Percentiles rank a stretch among this genome's conserved stretches.
phyloP scores from a whole-genome alignment of 1,284 basidiomycete genomes.

The Gymnopus androsaceus region DNA sequence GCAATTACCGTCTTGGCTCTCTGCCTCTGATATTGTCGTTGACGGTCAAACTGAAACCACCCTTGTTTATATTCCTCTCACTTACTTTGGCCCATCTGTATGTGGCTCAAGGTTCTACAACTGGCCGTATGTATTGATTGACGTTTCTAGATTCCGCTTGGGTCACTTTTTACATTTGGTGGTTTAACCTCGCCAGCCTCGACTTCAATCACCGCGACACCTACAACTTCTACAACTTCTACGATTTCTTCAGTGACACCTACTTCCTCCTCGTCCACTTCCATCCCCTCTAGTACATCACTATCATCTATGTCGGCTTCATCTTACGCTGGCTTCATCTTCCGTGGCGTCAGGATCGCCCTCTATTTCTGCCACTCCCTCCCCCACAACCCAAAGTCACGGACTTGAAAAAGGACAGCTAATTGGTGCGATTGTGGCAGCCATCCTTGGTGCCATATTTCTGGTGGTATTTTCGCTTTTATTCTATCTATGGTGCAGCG shows the following conservation, averaged over 20 bases:
- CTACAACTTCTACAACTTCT: conserved; percentile 18
- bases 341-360: conserved; percentile 19
- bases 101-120: conserved; percentile 38
- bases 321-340: no score
- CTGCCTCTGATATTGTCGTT: conserved; percentile 51
- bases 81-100: conserved; percentile 75
- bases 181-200: conserved; percentile 46
- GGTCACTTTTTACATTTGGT: conserved; percentile 52
- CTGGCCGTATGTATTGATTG: background rate
- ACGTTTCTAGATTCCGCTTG: conserved; percentile 15
- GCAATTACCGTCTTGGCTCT: conserved; percentile 65
- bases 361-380: conserved; percentile 1
- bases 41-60: conserved; percentile 54
- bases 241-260: conserved; percentile 21
- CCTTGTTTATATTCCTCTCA: conserved; percentile 60
- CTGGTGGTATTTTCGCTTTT: conserved; percentile 53
- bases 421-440: conserved; percentile 50
- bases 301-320: no score
- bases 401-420: conserved; percentile 40
- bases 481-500: conserved; percentile 51
- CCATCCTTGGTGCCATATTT: conserved; percentile 54
- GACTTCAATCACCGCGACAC: conserved; percentile 26
- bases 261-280: conserved; percentile 14
- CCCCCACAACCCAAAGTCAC: conserved; percentile 16
- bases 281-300: conserved; percentile 19